A percentile compares a stretch with the other conserved stretches of the same genome.
Conservation (phyloP, 176 grass and related monocot genomes). For the Triticum turgidum region DNA sequence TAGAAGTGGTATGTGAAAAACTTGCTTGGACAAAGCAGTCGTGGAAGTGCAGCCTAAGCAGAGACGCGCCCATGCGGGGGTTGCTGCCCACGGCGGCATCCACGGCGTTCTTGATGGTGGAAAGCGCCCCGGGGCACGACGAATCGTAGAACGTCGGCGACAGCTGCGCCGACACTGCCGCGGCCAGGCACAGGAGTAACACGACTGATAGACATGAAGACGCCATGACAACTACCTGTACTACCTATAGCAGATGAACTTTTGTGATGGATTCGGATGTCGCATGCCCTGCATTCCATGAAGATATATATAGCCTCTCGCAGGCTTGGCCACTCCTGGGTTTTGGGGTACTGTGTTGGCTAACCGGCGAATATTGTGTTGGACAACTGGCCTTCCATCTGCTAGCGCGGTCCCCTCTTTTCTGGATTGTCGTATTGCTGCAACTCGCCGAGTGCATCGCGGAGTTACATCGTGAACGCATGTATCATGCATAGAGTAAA, state of each 20-base stretch:
- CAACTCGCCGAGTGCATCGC: too few relatives aligned
- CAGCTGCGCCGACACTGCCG: conserved; percentile 54
- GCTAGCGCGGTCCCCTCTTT: too few relatives aligned
- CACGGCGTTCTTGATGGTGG: conserved; percentile 61
- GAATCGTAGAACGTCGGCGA: conserved; percentile 69
- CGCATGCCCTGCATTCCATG: conserved; percentile 22
- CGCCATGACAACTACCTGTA: conserved; percentile 23
- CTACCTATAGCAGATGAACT: too few relatives aligned
- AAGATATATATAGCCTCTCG: conserved; percentile 29
- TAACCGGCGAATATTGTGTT: too few relatives aligned
- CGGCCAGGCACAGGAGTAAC: conserved; percentile 32
- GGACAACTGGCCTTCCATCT: too few relatives aligned
- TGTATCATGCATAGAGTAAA: too few relatives aligned
- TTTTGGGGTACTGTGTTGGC: too few relatives aligned
- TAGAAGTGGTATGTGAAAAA: not conserved
- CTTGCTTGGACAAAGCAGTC: conserved; percentile 71
- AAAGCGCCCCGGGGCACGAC: conserved; percentile 55
- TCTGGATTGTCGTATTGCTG: too few relatives aligned
- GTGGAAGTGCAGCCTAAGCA: conserved; percentile 82
- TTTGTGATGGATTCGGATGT: conserved; percentile 13
- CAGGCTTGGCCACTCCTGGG: not conserved
- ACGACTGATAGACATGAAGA: not conserved
- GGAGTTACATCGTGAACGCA: too few relatives aligned
- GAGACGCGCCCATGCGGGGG: conserved; percentile 66
- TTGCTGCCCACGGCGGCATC: conserved; percentile 40